Evolutionary conservation across 2,329 filamentous ascomycete species (phyloP).

Genomic region (Ceratocystis variospora): DNA sequence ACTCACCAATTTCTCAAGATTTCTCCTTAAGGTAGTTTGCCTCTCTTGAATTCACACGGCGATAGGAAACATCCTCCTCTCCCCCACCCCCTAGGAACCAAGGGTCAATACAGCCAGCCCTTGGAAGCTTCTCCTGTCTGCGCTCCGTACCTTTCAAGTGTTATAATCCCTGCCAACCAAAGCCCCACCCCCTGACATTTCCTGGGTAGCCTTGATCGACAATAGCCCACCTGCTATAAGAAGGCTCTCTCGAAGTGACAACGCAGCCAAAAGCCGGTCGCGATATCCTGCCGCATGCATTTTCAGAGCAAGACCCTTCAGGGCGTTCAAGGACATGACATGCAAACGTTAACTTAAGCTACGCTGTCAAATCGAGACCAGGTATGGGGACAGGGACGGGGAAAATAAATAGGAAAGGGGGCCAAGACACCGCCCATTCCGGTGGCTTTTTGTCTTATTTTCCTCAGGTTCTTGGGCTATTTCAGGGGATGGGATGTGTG

Average conservation of each 20-base stretch:
- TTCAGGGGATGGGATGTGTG: not conserved
- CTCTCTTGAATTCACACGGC: not conserved
- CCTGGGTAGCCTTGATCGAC: not conserved
- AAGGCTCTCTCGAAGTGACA: not conserved
- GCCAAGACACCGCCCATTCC: not conserved
- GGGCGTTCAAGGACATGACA: not conserved
- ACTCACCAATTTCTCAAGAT: too few relatives aligned
- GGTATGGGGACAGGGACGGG: not conserved
- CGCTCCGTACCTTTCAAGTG: slow-evolving; percentile 1
- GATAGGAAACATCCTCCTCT: not conserved
- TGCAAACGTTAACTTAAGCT: not conserved
- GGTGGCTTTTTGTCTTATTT: not conserved
- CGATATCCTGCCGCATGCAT: not conserved
- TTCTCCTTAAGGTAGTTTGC: not conserved
- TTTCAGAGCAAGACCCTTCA: not conserved
- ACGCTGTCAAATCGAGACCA: not conserved
- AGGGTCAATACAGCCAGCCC: not conserved
- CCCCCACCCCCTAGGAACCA: not conserved
- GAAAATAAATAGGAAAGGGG: not conserved
- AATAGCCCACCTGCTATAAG: not conserved
- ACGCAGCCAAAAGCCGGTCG: not conserved
- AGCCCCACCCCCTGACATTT: not conserved
- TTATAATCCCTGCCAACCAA: not conserved
- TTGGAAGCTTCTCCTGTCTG: slow-evolving; percentile 1
- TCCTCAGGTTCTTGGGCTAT: not conserved